Conservation (phyloP, 768 basidiomycete species). For the Melanogaster broomeanus region DNA sequence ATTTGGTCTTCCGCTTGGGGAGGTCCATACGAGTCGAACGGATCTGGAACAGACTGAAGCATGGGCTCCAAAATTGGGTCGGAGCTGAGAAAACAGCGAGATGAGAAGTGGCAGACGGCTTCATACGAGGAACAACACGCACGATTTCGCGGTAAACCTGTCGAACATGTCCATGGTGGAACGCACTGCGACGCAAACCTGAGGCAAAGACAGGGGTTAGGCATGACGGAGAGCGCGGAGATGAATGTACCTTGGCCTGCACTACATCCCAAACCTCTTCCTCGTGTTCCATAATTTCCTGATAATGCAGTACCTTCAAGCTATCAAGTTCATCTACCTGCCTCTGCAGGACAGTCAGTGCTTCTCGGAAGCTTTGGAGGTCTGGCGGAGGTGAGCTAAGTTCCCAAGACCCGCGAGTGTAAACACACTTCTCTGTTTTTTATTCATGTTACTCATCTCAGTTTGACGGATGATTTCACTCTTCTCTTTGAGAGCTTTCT, state of each 20-base stretch:
- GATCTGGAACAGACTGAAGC: conserved; percentile 87
- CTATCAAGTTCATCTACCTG: conserved; percentile 93
- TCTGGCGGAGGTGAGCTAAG: conserved; percentile 47
- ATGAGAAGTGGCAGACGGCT: conserved; percentile 10
- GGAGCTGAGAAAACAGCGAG: conserved; percentile 46
- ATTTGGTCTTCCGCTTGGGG: conserved; percentile 88
- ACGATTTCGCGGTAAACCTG: conserved; percentile 84
- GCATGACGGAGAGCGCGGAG: conserved; percentile 1
- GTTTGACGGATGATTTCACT: conserved; percentile 83
- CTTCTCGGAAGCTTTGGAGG: conserved; percentile 85
- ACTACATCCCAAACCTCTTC: conserved; percentile 96
- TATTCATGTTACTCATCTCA: conserved; percentile 82
- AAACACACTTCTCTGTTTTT: conserved; percentile 78
- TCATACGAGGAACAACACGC: conserved; percentile 31
- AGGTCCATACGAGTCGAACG: conserved; percentile 90
- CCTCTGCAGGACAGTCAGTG: conserved; percentile 74
- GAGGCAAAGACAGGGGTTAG: conserved; percentile 11
- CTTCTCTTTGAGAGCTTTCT: conserved; percentile 79
- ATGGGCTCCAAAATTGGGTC: conserved; percentile 91
- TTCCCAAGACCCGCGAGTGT: conserved; percentile 7
- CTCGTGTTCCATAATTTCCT: conserved; percentile 88
- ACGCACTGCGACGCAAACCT: conserved; percentile 83
- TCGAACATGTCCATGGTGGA: conserved; percentile 94
- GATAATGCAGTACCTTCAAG: conserved; percentile 82
- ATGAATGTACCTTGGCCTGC: conserved; percentile 65